Percentiles rank a stretch among this genome's conserved stretches.
phyloP scores from a whole-genome alignment of 345 rosid species.

The Trapa incisa region DNA sequence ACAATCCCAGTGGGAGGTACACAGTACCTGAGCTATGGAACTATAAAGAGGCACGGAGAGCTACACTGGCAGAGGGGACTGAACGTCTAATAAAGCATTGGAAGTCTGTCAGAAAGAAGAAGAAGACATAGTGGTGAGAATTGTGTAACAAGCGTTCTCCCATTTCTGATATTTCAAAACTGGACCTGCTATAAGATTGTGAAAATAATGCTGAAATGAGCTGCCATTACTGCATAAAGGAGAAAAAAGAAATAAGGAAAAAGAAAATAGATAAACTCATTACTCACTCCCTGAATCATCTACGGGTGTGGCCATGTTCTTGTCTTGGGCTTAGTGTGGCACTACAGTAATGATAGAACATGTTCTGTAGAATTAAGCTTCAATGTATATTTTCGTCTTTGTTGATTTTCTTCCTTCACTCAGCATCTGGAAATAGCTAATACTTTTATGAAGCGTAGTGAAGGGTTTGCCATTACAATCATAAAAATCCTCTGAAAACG shows the following conservation, averaged over 20 bases:
- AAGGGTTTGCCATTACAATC: background rate
- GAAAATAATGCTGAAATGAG: background rate
- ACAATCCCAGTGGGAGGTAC: conserved; percentile 40
- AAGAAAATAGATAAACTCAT: background rate
- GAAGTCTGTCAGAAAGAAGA: conserved; percentile 17
- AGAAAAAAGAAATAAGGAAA: background rate
- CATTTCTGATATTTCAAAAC: background rate
- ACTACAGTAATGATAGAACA: too few species aligned
- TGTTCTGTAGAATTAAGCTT: too few species aligned
- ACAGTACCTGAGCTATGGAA: conserved; percentile 29
- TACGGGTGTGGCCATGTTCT: too few species aligned
- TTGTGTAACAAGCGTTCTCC: background rate
- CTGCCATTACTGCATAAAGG: background rate
- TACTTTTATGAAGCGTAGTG: background rate
- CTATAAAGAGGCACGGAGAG: conserved; percentile 21
- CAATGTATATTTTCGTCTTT: background rate
- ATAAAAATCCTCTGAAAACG: background rate
- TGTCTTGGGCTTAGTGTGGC: too few species aligned
- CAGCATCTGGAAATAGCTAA: background rate
- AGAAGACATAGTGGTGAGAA: conserved; percentile 13
- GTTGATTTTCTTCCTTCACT: background rate
- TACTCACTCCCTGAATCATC: too few species aligned
- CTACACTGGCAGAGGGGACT: conserved; percentile 27
- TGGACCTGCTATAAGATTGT: background rate
- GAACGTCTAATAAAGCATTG: conserved; percentile 16